phyloP scores from a whole-genome alignment of 2,329 filamentous ascomycete species.

The Xylariaceae sp. region DNA sequence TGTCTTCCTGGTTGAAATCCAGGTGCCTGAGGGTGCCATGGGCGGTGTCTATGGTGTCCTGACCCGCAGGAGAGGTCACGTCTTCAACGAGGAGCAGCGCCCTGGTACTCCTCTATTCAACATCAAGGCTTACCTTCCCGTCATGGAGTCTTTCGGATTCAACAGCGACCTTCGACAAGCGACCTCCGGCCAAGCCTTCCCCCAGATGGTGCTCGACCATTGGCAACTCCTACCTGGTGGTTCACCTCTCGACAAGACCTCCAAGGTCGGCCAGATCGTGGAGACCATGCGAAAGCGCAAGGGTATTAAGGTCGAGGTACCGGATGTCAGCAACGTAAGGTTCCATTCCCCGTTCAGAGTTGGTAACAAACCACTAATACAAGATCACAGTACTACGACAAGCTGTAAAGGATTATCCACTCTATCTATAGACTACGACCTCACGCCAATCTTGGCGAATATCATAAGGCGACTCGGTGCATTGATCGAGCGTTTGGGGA shows the following conservation, averaged over 20 bases:
- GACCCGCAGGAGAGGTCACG: constrained; percentile 96
- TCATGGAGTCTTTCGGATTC: constrained; percentile 99
- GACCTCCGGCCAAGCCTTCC: constrained; percentile 98
- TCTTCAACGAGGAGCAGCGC: constrained; percentile 98
- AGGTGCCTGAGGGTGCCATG: constrained; percentile 98
- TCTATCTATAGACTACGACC: constrained; percentile 53
- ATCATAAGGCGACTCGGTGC: constrained; percentile 48
- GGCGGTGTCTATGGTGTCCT: constrained; percentile 99
- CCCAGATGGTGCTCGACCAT: constrained; percentile 98
- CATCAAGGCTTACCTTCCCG: constrained; percentile 95
- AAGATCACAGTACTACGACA: constrained; percentile 87
- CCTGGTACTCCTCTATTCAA: constrained; percentile 99
- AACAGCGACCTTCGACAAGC: constrained; percentile 92
- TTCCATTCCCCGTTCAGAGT: neutral
- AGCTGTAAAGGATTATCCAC: constrained; percentile 74
- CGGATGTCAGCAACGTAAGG: constrained; percentile 94
- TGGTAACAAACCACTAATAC: constrained; percentile 46
- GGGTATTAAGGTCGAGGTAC: constrained; percentile 97
- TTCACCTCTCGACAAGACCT: constrained; percentile 81
- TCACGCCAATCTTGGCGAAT: constrained; percentile 50
- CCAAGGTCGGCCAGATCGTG: constrained; percentile 84
- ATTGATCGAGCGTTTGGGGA: constrained; percentile 33
- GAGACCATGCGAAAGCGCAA: constrained; percentile 96
- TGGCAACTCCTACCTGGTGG: constrained; percentile 97
- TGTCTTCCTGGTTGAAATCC: constrained; percentile 98